Conservation (phyloP, 345 rosid genomes). For the Populus euphratica region DNA sequence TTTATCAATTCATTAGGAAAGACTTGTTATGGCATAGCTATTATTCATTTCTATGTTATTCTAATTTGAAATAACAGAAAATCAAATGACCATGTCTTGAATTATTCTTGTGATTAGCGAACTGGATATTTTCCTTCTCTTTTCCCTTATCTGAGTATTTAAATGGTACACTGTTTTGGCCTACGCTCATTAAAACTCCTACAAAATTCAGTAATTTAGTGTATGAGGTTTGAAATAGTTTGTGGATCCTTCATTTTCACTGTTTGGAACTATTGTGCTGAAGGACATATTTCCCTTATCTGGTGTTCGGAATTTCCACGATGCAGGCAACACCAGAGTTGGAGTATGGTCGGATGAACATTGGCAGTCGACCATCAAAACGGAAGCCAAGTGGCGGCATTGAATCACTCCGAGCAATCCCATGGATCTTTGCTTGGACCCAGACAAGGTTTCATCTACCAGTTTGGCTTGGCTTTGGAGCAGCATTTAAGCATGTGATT, state of each 20-base stretch:
- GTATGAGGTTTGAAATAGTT: not conserved
- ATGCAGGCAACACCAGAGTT: slow-evolving; percentile 89
- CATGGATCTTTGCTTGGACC: slow-evolving; percentile 98
- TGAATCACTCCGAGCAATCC: slow-evolving; percentile 91
- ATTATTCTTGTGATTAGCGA: not conserved
- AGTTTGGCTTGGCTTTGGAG: slow-evolving; percentile 96
- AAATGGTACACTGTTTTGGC: not conserved
- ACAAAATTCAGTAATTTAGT: not conserved
- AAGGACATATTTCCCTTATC: not conserved
- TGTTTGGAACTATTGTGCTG: not conserved
- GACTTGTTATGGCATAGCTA: too few relatives aligned
- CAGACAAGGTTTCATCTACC: slow-evolving; percentile 96
- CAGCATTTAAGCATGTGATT: slow-evolving; percentile 70
- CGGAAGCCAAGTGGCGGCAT: slow-evolving; percentile 97
- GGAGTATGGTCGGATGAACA: slow-evolving; percentile 98
- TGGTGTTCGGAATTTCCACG: not conserved
- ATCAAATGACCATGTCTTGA: not conserved
- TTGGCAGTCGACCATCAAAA: slow-evolving; percentile 95
- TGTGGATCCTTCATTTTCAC: not conserved
- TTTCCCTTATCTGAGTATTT: not conserved
- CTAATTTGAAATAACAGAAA: too few relatives aligned
- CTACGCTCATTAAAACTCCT: not conserved
- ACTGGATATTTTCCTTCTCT: not conserved
- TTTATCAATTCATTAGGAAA: not conserved
- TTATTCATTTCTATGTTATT: too few relatives aligned